Percentiles rank a stretch among this genome's conserved stretches.
Evolutionary conservation across 2,329 filamentous ascomycete species (phyloP).

Genomic region (Mycosphaerella sp.): DNA sequence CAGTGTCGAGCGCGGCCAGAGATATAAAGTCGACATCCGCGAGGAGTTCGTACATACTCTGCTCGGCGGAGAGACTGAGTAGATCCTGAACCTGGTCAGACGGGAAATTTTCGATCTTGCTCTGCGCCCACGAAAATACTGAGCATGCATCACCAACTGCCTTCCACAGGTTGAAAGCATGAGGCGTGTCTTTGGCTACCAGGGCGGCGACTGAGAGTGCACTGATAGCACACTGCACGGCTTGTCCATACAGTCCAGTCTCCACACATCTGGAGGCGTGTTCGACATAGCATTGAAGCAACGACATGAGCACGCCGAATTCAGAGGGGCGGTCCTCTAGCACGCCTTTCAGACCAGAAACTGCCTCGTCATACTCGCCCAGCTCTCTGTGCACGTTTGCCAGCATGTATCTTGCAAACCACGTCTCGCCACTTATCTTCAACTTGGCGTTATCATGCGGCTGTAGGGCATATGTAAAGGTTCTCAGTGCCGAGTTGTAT

Average conservation of each 20-base stretch:
- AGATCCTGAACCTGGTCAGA: slow-evolving; percentile 51
- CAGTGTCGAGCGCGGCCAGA: slow-evolving; percentile 11
- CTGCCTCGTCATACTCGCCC: slow-evolving; percentile 80
- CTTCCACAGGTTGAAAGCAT: slow-evolving; percentile 94
- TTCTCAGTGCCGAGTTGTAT: slow-evolving; percentile 88
- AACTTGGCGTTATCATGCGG: slow-evolving; percentile 57
- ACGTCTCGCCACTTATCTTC: slow-evolving; percentile 60
- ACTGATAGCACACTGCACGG: slow-evolving; percentile 61
- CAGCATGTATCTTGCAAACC: slow-evolving; percentile 97
- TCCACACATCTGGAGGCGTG: slow-evolving; percentile 70
- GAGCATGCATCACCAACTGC: slow-evolving; percentile 81
- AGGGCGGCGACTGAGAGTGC: slow-evolving; percentile 61
- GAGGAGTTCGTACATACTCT: slow-evolving; percentile 55
- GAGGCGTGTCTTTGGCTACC: slow-evolving; percentile 54
- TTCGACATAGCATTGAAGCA: slow-evolving; percentile 83
- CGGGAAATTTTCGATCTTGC: slow-evolving; percentile 58
- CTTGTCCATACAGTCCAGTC: slow-evolving; percentile 79
- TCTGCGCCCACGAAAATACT: slow-evolving; percentile 72
- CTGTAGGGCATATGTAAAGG: slow-evolving; percentile 76
- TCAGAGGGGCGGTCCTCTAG: slow-evolving; percentile 62
- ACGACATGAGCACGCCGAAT: slow-evolving; percentile 77
- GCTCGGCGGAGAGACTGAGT: slow-evolving; percentile 49
- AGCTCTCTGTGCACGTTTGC: slow-evolving; percentile 90
- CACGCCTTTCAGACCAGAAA: slow-evolving; percentile 68
- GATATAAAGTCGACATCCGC: slow-evolving; percentile 61